Conservation (phyloP, 495 filamentous ascomycete species). For the Glonium stellatum region DNA sequence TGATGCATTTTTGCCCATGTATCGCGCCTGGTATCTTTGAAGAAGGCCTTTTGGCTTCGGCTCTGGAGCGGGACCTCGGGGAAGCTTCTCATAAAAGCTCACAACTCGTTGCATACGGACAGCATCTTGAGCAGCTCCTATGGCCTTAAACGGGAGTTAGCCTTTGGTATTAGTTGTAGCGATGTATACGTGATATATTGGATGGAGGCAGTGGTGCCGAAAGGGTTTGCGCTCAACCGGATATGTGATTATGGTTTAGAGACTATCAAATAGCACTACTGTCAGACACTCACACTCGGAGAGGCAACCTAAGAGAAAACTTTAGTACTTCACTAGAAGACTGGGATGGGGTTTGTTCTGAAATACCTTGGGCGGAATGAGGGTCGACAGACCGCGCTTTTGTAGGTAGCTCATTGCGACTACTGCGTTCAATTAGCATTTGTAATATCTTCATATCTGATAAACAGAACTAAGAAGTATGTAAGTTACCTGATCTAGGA, state of each 20-base stretch:
- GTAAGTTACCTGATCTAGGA: conserved; percentile 19
- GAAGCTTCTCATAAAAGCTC: conserved; percentile 96
- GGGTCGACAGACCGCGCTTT: conserved; percentile 86
- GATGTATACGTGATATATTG: not conserved
- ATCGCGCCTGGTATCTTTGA: conserved; percentile 81
- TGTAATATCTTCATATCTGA: conserved; percentile 5
- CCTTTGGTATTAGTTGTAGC: not conserved
- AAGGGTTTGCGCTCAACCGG: conserved; percentile 20
- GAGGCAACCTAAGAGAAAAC: conserved; percentile 62
- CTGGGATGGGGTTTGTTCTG: conserved; percentile 7
- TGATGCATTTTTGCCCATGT: conserved; percentile 89
- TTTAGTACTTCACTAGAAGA: conserved; percentile 25
- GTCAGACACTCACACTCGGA: conserved; percentile 67
- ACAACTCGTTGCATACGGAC: conserved; percentile 92
- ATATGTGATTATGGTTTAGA: conserved; percentile 4
- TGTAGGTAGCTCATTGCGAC: conserved; percentile 84
- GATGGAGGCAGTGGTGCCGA: not conserved
- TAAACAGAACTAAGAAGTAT: not conserved
- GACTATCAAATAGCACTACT: conserved; percentile 15
- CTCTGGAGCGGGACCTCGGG: conserved; percentile 78
- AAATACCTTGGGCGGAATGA: conserved; percentile 93
- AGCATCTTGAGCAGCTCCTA: conserved; percentile 89
- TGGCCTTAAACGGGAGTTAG: conserved; percentile 51
- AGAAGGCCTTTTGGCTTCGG: conserved; percentile 70
- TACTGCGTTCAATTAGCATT: conserved; percentile 30